Evolutionary conservation across 1,284 basidiomycete genomes (phyloP).

Genomic region (Malassezia caprae): DNA sequence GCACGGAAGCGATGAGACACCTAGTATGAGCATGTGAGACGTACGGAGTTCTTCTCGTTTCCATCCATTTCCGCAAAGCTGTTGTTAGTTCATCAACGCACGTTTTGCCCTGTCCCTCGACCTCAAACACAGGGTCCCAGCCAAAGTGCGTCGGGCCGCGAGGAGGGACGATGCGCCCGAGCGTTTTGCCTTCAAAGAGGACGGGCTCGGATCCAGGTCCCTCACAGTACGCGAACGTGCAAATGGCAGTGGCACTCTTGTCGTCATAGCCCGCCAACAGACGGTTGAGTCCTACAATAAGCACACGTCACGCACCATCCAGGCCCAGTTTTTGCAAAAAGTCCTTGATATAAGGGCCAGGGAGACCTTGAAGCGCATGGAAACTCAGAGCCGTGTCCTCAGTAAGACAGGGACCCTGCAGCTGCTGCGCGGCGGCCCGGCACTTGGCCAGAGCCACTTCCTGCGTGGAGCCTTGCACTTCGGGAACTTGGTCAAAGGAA

Average conservation of each 20-base stretch:
- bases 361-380: slow-evolving; percentile 74
- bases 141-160: slow-evolving; percentile 67
- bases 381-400: slow-evolving; percentile 94
- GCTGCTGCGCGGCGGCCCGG: slow-evolving; percentile 58
- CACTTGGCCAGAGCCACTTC: slow-evolving; percentile 86
- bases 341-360: slow-evolving; percentile 93
- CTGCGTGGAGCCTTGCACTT: slow-evolving; percentile 82
- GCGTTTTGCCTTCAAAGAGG: slow-evolving; percentile 83
- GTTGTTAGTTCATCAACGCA: slow-evolving; percentile 51
- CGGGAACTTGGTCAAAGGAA: slow-evolving; percentile 59
- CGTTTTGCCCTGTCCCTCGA: slow-evolving; percentile 61
- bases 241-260: slow-evolving; percentile 74
- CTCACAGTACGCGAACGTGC: slow-evolving; percentile 82
- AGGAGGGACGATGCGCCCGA: slow-evolving; percentile 75
- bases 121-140: slow-evolving; percentile 85
- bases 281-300: slow-evolving; percentile 62
- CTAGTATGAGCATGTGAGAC: slow-evolving; percentile 3
- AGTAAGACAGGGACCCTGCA: slow-evolving; percentile 74
- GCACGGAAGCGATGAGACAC: slow-evolving; percentile 18
- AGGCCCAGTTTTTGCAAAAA: slow-evolving; percentile 30
- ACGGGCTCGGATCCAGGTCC: slow-evolving; percentile 23
- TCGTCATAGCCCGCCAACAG: slow-evolving; percentile 74
- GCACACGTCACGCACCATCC: neutral
- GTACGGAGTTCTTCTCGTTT: slow-evolving; percentile 65
- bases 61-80: slow-evolving; percentile 75